phyloP scores from a whole-genome alignment of 1,139 yeast genomes.

The Wickerhamomyces sp. region DNA sequence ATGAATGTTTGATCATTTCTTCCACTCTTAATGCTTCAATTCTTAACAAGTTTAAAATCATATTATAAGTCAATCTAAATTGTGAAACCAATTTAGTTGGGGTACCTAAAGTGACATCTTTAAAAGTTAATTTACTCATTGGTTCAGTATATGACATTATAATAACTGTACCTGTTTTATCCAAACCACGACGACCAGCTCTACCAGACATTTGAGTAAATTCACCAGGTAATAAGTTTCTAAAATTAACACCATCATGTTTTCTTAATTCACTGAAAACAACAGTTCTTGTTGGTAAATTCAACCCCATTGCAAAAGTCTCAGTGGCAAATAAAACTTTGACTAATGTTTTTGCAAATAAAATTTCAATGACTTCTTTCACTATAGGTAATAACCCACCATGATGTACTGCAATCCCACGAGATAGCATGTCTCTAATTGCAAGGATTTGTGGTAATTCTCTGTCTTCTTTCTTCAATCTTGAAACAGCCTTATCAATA shows the following conservation, averaged over 20 bases:
- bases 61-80: constrained; percentile 88
- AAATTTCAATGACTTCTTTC: constrained; percentile 89
- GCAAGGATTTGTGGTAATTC: constrained; percentile 86
- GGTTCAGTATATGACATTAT: constrained; percentile 83
- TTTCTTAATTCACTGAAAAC: constrained; percentile 81
- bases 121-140: constrained; percentile 51
- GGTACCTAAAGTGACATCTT: constrained; percentile 77
- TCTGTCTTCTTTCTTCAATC: constrained; percentile 88
- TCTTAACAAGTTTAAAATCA: constrained; percentile 87
- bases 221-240: constrained; percentile 89
- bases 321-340: constrained; percentile 95
- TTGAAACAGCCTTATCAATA: constrained; percentile 79
- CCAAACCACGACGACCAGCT: constrained; percentile 97
- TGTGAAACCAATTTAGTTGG: constrained; percentile 90
- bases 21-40: constrained; percentile 93
- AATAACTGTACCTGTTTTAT: constrained; percentile 92
- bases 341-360: constrained; percentile 80
- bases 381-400: constrained; percentile 95
- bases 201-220: constrained; percentile 99
- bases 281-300: constrained; percentile 95
- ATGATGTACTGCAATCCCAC: constrained; percentile 97
- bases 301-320: constrained; percentile 97
- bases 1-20: constrained; percentile 95
- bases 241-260: constrained; percentile 81
- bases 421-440: constrained; percentile 72